A percentile compares a stretch with the other conserved stretches of the same genome.
These are phyloP conservation scores for Linaria vulgaris DNA, from an alignment of 257 asterid species.

Conservation along the genomic window DNA sequence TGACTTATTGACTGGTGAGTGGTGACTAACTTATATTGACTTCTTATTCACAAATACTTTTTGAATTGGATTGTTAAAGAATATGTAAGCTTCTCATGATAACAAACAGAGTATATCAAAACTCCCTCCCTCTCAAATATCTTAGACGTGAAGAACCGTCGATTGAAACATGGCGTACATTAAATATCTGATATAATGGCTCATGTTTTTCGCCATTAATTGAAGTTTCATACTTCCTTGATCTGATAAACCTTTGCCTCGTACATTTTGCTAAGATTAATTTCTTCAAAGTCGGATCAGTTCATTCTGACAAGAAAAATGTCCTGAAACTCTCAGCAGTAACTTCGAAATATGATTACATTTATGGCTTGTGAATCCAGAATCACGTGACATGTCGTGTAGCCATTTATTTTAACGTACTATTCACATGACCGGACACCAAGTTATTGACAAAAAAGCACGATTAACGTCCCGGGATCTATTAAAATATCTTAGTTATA, in stretches of 20 bases:
- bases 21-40: too few relatives aligned
- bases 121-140: too few relatives aligned
- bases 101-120: too few relatives aligned
- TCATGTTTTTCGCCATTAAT: background rate
- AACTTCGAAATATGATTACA: background rate
- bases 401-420: conserved; percentile 1
- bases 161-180: background rate
- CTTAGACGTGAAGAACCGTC: too few relatives aligned
- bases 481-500: background rate
- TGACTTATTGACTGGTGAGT: too few relatives aligned
- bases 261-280: background rate
- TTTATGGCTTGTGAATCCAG: conserved; percentile 3
- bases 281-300: background rate
- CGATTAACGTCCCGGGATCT: background rate
- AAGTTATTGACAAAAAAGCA: background rate
- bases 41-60: too few relatives aligned
- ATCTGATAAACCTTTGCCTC: background rate
- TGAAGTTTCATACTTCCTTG: background rate
- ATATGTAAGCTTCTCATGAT: too few relatives aligned
- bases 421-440: conserved; percentile 6
- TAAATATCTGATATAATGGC: background rate
- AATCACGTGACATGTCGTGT: conserved; percentile 10
- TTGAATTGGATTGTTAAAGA: too few relatives aligned
- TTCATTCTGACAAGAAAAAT: background rate
- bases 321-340: background rate